Base-by-base conservation (phyloP, 148 eudicot genomes). In the Rhododendron ovatum region DNA sequence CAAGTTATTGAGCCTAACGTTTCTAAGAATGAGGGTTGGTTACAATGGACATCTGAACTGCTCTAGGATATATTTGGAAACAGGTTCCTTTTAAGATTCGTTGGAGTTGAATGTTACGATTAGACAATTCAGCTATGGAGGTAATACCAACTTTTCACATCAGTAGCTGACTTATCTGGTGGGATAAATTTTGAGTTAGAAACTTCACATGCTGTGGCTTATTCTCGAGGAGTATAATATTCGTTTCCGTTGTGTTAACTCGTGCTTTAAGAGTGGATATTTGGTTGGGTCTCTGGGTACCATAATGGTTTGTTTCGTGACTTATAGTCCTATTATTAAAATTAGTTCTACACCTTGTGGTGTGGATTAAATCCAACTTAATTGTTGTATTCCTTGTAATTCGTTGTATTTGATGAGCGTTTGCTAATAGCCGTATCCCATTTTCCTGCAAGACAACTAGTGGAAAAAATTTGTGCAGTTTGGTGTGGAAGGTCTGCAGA, bases 401-500 rank as follows among this genome's bases (percentile, higher is more conserved):
- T 26, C 22, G 24, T 65, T 83, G 37, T 83, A n/a, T 51, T 43
- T 83, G 18, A 65, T 26, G 53, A 69, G 22, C 17, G 7, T 48
- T 57, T 57, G 26, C 74, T 61, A 22, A 35, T 10, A 55, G 71
- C 84, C 20, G 5, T 82, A 20, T 84, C 17, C 71, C 85, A 28
- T 33, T 80, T 78, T 65, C 43, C 28, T 83, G 86, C 75, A 69
- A 12, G 67, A 61, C 10, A 0, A 28, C 30, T 35, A 22, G n/a
- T 59, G 43, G 30, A 67, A 55, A 81, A 0, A 55, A 48, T 83
- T 17, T 59, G 81, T 89, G 88, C 94, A 97, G 98, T 91, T 97
- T 83, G 92, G 96, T 80, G 91, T 95, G 80, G 96, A 91, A 90
- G 98, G 98, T 82, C 82, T 97, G 90, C 91, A 94, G 91, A 93